Base-by-base conservation (phyloP, 768 basidiomycete species). In the Neoboletus subvelutipes region DNA sequence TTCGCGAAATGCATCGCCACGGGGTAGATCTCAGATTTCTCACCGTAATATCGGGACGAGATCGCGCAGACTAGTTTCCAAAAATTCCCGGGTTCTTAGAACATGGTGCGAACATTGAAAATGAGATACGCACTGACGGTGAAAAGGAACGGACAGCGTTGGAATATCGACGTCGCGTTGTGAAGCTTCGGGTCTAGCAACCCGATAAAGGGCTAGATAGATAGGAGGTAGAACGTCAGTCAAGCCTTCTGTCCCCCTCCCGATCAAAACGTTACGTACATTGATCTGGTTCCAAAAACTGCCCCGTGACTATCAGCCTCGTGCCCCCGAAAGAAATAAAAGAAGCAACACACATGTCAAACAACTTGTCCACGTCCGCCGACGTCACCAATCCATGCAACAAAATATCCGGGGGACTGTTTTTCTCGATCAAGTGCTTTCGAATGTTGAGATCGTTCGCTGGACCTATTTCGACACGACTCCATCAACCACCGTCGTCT, bases 1-100 rank as follows among this genome's bases (percentile, higher is more conserved):
- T 88, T 90, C 2, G 90, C 90, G 58, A 92, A 92, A 67, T 92
- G 90, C 90, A 92, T 92, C 11, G 90, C 90, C 55, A 92, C 86
- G 1, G 88, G 86, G 62, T 92, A 92, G 5, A 81, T 86, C 67
- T 91, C 88, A 0, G 89, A 88, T 64, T 90, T 90, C 55, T 88
- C 87, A 1, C 77, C 61, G 64, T 90, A 86, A 69, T 90, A 94
- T 40, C 92, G 78, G 1, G 92, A 92, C 0, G 92, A 86, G 46
- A 94, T 85, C 9, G 93, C 92, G 61, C 92, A 95, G 42, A 96
- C 88, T 88, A 9, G 26, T 13, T 28, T 53, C 13, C 9, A 34
- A 6, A 20, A n/a, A 36, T n/a, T n/a, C n/a, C n/a, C n/a, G n/a
- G n/a, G n/a, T n/a, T n/a, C n/a, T n/a, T n/a, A n/a, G n/a, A n/a